Evolutionary conservation across 148 eudicot genomes (phyloP), one percentile per base, ranked within the genome.

Genomic region (Spergularia marina): DNA sequence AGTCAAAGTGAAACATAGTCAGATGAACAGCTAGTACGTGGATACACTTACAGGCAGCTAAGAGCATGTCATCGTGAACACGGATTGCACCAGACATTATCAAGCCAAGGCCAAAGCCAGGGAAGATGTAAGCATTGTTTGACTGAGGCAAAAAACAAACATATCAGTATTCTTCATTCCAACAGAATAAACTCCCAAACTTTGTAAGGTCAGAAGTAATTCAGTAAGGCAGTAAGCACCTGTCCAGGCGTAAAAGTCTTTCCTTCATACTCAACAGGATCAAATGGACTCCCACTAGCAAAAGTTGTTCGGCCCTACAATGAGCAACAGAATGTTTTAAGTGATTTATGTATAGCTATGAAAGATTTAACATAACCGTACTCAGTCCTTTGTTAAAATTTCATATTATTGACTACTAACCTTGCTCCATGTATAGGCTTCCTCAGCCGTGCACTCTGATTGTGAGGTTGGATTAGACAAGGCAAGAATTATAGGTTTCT

Each of bases 401-500:
- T 10, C 16, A 2, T 5, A 23, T 58, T 23, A 52, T 23, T 20
- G 53, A 47, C 21, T 62, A 54, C 6, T 15, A 5, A 96, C 99
- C 98, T 96, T 76, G 78, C 99, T 96, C 99, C 99, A 96, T 53
- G 83, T 87, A 70, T 96, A 96, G 74, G 99, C 99, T 80, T 96
- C 94, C 85, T 92, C 90, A 0, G 99, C 99, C 34, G 97, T 96
- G 80, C 99, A 96, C 83, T 96, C 99, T 18, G 99, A 89, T 74
- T 96, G 99, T 16, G 99, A 96, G 8, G 99, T 96, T 72, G 99
- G 99, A 84, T 96, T 96, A 71, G 99, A 96, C 65, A 96, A 87
- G 52, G 99, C 90, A 74, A 96, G 89, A 78, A 96, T 89, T 47
- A 96, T 63, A 25, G 99, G 99, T 86, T 82, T 92, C 99, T 96